Evolutionary conservation across 345 rosid genomes (phyloP), one percentile per base, ranked within the genome.

Genomic region (Pistacia atlantica): DNA sequence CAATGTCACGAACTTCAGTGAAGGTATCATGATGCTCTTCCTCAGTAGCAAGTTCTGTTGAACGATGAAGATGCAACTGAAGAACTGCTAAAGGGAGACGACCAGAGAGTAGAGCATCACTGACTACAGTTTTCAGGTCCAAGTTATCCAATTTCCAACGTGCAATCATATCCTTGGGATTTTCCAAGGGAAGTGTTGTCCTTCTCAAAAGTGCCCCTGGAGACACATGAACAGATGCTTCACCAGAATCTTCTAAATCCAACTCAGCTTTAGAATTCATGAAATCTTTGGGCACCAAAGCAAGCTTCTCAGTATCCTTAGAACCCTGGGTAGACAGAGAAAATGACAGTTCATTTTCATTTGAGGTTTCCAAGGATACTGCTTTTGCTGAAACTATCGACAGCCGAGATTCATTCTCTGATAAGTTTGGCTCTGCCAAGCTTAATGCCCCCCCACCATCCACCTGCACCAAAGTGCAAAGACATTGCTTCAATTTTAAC

Each of bases 11-110:
- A 86, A 96, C 97, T 96, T 93, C 95, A 77, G 81, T 90, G 79
- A 96, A 96, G 62, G 93, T 88, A 86, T 96, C 98, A 75, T 78
- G 85, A 78, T 87, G 85, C 78, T 85, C 90, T 59, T 87, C 84
- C 63, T 87, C 87, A 78, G 81, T 76, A 56, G 81, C 70, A 71
- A 77, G 77, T 76, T 90, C 95, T 79, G 84, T 85, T 65, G 93
- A 90, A 67, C 75, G 97, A 83, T 92, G 91, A 83, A 96, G 97
- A 88, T 96, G 99, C 83, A 96, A 78, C 74, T 96, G 99, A 79
- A 93, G 93, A 85, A 92, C 98, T 65, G 99, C 99, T 80, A 93
- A 87, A 83, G 99, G 98, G 66, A 96, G 97, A 69, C 98, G 97
- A 67, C 95, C 98, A 22, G 98, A 91, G 80, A 85, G 88, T 69